phyloP scores from a whole-genome alignment of 2,329 filamentous ascomycete genomes.

The Tolypocladium sp. region DNA sequence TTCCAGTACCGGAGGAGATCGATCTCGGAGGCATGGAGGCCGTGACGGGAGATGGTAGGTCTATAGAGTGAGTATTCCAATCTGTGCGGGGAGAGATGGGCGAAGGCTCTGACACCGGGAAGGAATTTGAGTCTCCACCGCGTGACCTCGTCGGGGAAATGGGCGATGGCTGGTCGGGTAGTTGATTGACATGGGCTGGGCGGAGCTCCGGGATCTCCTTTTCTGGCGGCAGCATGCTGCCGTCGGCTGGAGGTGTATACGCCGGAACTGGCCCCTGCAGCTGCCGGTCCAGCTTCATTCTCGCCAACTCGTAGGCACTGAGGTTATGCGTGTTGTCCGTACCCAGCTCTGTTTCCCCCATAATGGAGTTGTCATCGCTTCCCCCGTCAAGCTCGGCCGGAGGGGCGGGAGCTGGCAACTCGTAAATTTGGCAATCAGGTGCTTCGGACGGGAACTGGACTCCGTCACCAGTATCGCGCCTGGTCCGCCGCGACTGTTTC shows the following conservation, averaged over 20 bases:
- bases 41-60: constrained; percentile 33
- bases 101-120: constrained; percentile 34
- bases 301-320: constrained; percentile 41
- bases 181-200: constrained; percentile 8
- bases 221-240: constrained; percentile 16
- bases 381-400: constrained; percentile 41
- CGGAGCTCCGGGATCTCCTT: constrained; percentile 14
- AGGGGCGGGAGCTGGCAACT: constrained; percentile 35
- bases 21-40: constrained; percentile 17
- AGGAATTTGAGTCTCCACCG: constrained; percentile 18
- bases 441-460: constrained; percentile 20
- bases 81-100: constrained; percentile 39
- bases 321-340: constrained; percentile 28
- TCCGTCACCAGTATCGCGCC: constrained; percentile 11
- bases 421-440: constrained; percentile 39
- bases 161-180: constrained; percentile 4
- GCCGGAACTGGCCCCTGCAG: constrained; percentile 40
- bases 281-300: constrained; percentile 41
- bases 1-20: constrained; percentile 8
- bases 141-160: constrained; percentile 11
- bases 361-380: constrained; percentile 23
- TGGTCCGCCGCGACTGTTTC: constrained; percentile 19
- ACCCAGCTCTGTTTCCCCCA: constrained; percentile 30
- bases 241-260: constrained; percentile 33
- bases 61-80: constrained; percentile 25